A percentile compares a stretch with the other conserved stretches of the same genome.
phyloP scores from a whole-genome alignment of 2,329 filamentous ascomycete genomes.

The Aspergillus alliaceus region DNA sequence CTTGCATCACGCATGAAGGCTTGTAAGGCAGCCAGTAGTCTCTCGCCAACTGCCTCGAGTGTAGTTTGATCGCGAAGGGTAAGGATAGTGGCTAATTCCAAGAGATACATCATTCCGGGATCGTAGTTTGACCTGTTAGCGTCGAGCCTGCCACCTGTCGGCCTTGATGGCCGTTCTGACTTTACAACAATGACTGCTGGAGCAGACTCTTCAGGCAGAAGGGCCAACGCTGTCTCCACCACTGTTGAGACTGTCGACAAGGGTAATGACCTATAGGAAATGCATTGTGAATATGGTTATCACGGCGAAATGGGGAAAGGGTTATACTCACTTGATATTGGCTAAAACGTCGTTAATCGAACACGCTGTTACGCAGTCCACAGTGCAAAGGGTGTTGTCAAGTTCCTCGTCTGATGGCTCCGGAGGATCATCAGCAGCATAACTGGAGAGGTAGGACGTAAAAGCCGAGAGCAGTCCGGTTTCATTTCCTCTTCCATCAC shows the following conservation, averaged over 20 bases:
- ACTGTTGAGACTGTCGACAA: constrained; percentile 59
- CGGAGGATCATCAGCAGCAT: constrained; percentile 94
- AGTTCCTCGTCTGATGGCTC: constrained; percentile 97
- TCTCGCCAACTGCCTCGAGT: constrained; percentile 71
- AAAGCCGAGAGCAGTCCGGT: constrained; percentile 89
- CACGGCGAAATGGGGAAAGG: constrained; percentile 7
- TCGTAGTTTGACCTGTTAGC: constrained; percentile 70
- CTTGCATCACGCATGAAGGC: constrained; percentile 75
- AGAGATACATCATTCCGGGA: constrained; percentile 81
- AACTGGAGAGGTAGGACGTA: constrained; percentile 96
- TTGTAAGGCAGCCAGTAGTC: constrained; percentile 77
- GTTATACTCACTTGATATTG: constrained; percentile 69
- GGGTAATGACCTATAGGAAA: constrained; percentile 59
- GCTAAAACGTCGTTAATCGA: constrained; percentile 77
- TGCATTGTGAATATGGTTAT: constrained; percentile 17
- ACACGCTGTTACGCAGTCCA: constrained; percentile 91
- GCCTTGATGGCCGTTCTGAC: constrained; percentile 66
- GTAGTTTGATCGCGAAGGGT: constrained; percentile 74
- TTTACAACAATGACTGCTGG: constrained; percentile 86
- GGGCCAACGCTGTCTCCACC: constrained; percentile 71
- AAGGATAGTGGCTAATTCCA: constrained; percentile 84
- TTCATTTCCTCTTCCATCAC: constrained; percentile 74
- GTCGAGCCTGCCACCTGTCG: constrained; percentile 60
- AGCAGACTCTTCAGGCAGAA: constrained; percentile 83
- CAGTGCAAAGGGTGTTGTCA: constrained; percentile 89